A percentile compares a stretch with the other conserved stretches of the same genome.
phyloP scores from a whole-genome alignment of 2,329 filamentous ascomycete species.

The Arthrobotrys sinensis region DNA sequence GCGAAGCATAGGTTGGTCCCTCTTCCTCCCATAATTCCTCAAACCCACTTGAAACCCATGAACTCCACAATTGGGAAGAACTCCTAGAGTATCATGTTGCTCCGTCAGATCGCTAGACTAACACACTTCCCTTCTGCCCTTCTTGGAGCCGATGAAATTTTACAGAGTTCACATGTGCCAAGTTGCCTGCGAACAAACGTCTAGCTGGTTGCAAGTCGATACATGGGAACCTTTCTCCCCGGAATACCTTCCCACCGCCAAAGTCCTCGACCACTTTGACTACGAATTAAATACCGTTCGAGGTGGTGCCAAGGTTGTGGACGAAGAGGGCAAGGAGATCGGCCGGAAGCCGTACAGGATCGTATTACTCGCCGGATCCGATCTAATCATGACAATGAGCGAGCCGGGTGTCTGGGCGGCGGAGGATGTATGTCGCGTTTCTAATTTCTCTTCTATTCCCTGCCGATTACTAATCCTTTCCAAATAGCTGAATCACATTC shows the following conservation, averaged over 20 bases:
- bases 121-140: conserved; percentile 31
- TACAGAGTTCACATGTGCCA: conserved; percentile 85
- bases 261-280: conserved; percentile 91
- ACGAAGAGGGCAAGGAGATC: conserved; percentile 48
- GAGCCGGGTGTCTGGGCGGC: conserved; percentile 84
- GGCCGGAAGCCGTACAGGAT: conserved; percentile 70
- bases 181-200: conserved; percentile 81
- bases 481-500: conserved; percentile 77
- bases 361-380: conserved; percentile 84
- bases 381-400: conserved; percentile 82
- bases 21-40: background rate
- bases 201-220: conserved; percentile 87
- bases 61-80: conserved; percentile 13
- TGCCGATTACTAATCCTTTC: background rate
- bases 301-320: conserved; percentile 74
- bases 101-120: conserved; percentile 55
- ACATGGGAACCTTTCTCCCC: conserved; percentile 89
- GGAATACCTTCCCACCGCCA: conserved; percentile 88
- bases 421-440: conserved; percentile 75
- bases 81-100: background rate
- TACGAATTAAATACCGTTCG: conserved; percentile 86
- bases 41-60: conserved; percentile 3
- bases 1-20: conserved; percentile 76
- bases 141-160: conserved; percentile 31
- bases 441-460: background rate